Conservation (phyloP, 2,329 filamentous ascomycete species). For the Pestalotiopsis sp. region DNA sequence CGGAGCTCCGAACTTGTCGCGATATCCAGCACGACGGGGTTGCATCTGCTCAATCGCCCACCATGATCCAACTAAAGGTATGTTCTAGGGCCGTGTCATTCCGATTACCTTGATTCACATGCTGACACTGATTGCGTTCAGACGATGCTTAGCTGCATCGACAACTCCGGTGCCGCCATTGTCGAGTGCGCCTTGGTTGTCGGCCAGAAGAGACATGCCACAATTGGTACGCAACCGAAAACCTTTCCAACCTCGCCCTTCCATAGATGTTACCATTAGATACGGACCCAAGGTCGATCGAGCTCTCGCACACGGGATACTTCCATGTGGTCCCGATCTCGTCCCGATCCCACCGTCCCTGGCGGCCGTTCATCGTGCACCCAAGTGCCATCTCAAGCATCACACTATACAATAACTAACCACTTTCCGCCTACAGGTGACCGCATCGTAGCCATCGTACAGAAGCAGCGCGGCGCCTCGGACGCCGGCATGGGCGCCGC, state of each 20-base stretch:
- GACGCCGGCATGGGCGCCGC: slow-evolving; percentile 71
- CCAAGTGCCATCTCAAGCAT: not conserved
- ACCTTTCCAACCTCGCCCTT: not conserved
- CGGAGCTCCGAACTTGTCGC: not conserved
- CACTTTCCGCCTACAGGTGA: slow-evolving; percentile 63
- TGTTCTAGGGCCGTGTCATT: not conserved
- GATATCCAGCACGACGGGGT: not conserved
- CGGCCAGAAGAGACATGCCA: slow-evolving; percentile 84
- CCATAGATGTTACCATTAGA: not conserved
- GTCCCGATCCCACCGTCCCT: not conserved
- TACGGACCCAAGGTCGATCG: not conserved
- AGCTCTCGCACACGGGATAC: slow-evolving; percentile 2
- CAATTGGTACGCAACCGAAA: slow-evolving; percentile 68
- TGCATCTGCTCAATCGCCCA: slow-evolving; percentile 36
- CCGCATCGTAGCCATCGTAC: slow-evolving; percentile 94
- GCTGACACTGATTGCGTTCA: slow-evolving; percentile 34
- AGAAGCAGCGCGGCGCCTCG: slow-evolving; percentile 85
- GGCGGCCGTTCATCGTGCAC: fast-evolving
- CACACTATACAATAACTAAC: not conserved
- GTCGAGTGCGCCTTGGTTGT: slow-evolving; percentile 95
- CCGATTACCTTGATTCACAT: not conserved
- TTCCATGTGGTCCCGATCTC: not conserved
- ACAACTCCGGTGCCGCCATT: slow-evolving; percentile 96
- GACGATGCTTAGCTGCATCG: slow-evolving; percentile 99
- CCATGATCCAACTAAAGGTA: slow-evolving; percentile 92